phyloP scores from a whole-genome alignment of 1,139 yeast genomes.

The Yamadazyma dushanensis region DNA sequence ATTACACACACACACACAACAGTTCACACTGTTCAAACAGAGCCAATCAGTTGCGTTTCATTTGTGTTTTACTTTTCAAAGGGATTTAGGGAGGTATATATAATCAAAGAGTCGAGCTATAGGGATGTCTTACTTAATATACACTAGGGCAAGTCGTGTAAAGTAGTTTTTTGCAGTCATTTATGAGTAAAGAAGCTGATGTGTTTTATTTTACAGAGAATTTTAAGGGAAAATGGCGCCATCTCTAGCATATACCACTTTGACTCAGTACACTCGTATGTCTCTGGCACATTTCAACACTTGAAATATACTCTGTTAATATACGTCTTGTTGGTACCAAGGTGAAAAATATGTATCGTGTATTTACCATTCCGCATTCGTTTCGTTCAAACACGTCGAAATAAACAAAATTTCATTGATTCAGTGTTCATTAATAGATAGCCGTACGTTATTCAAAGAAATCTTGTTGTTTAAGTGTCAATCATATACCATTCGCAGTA shows the following conservation, averaged over 20 bases:
- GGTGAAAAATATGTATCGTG: background rate
- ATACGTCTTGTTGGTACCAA: slow-evolving; percentile 1
- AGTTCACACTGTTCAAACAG: too few species aligned
- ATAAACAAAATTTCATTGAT: slow-evolving; percentile 9
- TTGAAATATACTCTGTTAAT: too few species aligned
- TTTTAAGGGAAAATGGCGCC: too few species aligned
- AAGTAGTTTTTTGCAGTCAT: too few species aligned
- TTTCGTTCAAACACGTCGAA: slow-evolving; percentile 18
- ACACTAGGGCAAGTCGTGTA: slow-evolving; percentile 15
- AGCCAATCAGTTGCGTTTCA: background rate
- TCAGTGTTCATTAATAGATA: background rate
- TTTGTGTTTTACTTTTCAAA: slow-evolving; percentile 8
- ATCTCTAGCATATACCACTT: too few species aligned
- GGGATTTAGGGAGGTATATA: slow-evolving; percentile 13
- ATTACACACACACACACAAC: slow-evolving; percentile 13
- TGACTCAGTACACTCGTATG: too few species aligned
- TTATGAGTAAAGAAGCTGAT: too few species aligned
- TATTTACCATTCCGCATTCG: background rate
- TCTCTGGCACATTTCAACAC: too few species aligned
- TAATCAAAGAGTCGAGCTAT: slow-evolving; percentile 18
- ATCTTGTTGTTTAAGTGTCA: background rate
- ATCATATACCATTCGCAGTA: background rate
- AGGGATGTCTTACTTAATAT: slow-evolving; percentile 11
- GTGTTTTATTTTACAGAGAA: too few species aligned
- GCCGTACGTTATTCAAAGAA: background rate